Base-by-base conservation (phyloP, 2,329 filamentous ascomycete genomes). In the Apiospora koreana region DNA sequence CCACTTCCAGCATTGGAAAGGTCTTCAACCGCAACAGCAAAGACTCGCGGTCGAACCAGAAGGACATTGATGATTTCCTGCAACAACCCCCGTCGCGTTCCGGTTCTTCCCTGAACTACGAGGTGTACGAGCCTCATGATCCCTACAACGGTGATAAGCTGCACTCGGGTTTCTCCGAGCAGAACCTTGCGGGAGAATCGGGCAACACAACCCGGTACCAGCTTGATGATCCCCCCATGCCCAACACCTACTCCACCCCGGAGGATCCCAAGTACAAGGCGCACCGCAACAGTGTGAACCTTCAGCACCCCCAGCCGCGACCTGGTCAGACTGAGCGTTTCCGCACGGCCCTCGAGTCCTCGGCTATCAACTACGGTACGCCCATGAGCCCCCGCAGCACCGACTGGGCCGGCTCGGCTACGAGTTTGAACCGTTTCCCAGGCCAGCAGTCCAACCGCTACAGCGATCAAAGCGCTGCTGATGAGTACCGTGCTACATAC, bases 221-320 rank as follows among this genome's bases (percentile, higher is more conserved):
- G 25, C 68, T 78, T 64, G 72, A 76, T 14, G 76, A 84, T 41
- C 81, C 83, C 2, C 85, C 84, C 0, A 85, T 86, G 3, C 82
- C 88, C 7, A 84, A 87, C 54, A 84, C 86, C 2, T 88, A 88
- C 70, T 85, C 87, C 76, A 86, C 86, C 5, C 83, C 84, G 41
- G 91, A 89, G 76, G 92, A 94, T 74, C 92, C 93, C 65, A 95
- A 95, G 80, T 95, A 95, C 80, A 91, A 92, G 80, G 92, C 92
- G 69, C 92, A 95, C 79, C 91, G 93, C 75, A 93, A 95, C 81
- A 94, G 92, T 35, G 80, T 95, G 69, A 94, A 94, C 76, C 83
- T 95, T 48, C 90, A 94, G 77, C 93, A 95, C 80, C 93, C 93
- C 7, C 93, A 95, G 79, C 93, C 93, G 10, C 86, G 92, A 38